Conservation (phyloP, 2,329 filamentous ascomycete genomes). For the Ambrosiella xylebori region DNA sequence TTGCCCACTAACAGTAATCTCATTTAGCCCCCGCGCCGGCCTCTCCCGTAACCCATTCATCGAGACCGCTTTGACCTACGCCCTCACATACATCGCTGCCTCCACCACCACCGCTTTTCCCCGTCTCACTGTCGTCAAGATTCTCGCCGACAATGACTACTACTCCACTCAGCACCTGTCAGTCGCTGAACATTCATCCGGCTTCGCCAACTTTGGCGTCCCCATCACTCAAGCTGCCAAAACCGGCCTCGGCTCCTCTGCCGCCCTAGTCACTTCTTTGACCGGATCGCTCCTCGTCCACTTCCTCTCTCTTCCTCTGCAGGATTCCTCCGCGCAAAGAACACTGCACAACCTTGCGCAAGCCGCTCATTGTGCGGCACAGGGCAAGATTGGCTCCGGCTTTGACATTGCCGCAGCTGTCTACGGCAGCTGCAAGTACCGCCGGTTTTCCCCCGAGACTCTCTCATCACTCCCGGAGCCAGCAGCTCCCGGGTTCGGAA, state of each 20-base stretch:
- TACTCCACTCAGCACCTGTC: conserved; percentile 47
- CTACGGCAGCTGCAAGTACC: conserved; percentile 79
- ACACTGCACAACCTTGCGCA: conserved; percentile 85
- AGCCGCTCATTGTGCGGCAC: conserved; percentile 82
- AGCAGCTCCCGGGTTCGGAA: conserved; percentile 48
- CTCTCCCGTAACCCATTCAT: conserved; percentile 58
- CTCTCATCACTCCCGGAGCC: conserved; percentile 50
- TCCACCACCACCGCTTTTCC: conserved; percentile 19
- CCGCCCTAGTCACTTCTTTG: conserved; percentile 79
- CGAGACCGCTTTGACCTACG: conserved; percentile 78
- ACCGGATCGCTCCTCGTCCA: conserved; percentile 61
- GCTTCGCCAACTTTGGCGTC: conserved; percentile 65
- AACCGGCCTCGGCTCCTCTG: conserved; percentile 87
- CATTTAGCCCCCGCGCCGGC: conserved; percentile 12
- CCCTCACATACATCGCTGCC: conserved; percentile 57
- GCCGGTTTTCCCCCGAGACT: conserved; percentile 72
- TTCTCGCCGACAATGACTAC: conserved; percentile 91
- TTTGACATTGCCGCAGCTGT: conserved; percentile 92
- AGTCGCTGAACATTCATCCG: conserved; percentile 19
- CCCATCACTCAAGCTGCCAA: conserved; percentile 70
- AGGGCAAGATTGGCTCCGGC: conserved; percentile 89
- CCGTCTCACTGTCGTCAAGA: conserved; percentile 50
- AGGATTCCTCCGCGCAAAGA: conserved; percentile 21
- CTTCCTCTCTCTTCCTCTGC: conserved; percentile 39
- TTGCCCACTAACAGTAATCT: conserved; percentile 22